Evolutionary conservation across 2,329 filamentous ascomycete genomes (phyloP), one percentile per base, ranked within the genome.

Genomic region (Pseudogymnoascus pannorum): DNA sequence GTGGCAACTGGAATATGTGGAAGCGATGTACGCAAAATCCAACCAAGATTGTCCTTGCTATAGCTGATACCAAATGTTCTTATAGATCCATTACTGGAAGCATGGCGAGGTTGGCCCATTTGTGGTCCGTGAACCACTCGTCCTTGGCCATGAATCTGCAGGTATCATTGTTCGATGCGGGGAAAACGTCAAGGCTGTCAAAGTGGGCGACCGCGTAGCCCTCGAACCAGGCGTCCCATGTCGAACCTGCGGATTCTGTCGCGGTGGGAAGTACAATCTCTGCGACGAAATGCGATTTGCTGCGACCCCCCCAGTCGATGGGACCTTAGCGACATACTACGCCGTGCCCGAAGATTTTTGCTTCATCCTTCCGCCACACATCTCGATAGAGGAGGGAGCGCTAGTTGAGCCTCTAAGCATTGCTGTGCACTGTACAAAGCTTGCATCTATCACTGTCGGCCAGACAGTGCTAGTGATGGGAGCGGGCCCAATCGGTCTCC

Each of bases 1-100:
- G 14, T 42, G 11, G 40, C 40, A 22, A 87, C 85, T 22, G 84
- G 85, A 38, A 83, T 88, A 68, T 87, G 85, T 71, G 85, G 85
- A 62, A 87, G 84, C 11, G 85, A 88, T 71, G 80, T 86, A 59
- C 40, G 40, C 18, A 42, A 22, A 5, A 42, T 42, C 18, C 40
- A 12, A 22, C 14, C 18, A 42, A 42, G 18, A 14, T 18, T 22
- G 40, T 2, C 40, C 11, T 12, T 2, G 14, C 18, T 42, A 9
- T 42, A 42, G 40, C 40, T 42, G 18, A 42, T 42, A 14, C 40
- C 4, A 42, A 42, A 42, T 14, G 18, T 22, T 42, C 18, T 22
- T 18, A 22, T 42, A 42, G 40, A 42, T 42, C 40, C 63, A 64
- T 38, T 65, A 63, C 68, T 80, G 77, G 77, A 72, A 75, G 61